Evolutionary conservation across 805 yeast genomes (phyloP), one percentile per base, ranked within the genome.

Genomic region (Grigorovia transvaalensis): DNA sequence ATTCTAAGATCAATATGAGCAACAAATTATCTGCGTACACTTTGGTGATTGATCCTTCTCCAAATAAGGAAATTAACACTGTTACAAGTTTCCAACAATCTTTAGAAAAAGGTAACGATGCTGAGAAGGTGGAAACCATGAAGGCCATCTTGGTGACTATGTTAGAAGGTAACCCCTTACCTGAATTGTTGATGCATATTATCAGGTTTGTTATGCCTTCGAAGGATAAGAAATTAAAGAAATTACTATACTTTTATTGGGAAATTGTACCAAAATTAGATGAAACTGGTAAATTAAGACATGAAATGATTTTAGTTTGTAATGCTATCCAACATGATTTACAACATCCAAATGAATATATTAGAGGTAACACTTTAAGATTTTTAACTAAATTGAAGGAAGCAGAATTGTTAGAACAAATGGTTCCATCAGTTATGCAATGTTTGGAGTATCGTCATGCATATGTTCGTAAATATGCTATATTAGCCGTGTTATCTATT

Each of bases 121-220:
- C 84, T 40, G 81, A 80, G 59, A 90, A 91, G 71, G 80, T 91
- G 58, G 85, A 81, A 50, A 84, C 96, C 54, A 93, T 93, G 99
- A 85, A 85, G 64, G 79, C 80, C 61, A 85, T 93, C 58, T 77
- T 93, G 58, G 80, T 86, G 53, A 78, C 88, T 50, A 89, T 95
- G 81, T 77, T 93, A 57, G 91, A 88, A 65, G 96, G 97, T 38
- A 95, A 91, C 62, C 82, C 95, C 53, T 75, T 91, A 82, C 95
- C 96, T 17, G 93, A 86, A 53, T 74, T 93, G 58, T 78, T 93
- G 70, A 93, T 93, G 99, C 96, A 90, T 67, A 87, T 93, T 59
- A 91, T 93, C 63, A 83, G 99, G 64, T 95, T 88, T 64, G 91
- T 95, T 53, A 89, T 93, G 97, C 99, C 99, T 15, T 87, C 96